Evolutionary conservation across 352 stramenopile species (phyloP).

Genomic region (Globisporangium emineosum): DNA sequence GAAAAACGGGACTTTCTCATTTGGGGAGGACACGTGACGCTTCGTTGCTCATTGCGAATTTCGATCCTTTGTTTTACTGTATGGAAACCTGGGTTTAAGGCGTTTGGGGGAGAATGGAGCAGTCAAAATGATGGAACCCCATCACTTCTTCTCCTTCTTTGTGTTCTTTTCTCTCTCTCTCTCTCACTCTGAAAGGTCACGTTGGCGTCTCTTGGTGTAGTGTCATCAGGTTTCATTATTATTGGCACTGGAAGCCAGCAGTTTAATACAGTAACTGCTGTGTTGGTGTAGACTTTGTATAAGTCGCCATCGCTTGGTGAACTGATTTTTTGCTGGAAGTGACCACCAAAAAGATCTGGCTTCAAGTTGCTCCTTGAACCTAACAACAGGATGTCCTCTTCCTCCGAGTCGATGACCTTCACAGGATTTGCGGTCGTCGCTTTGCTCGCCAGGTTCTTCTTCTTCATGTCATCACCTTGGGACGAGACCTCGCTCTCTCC

Average conservation of each 20-base stretch:
- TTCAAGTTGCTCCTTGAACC: background rate
- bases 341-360: background rate
- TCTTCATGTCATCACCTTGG: no score
- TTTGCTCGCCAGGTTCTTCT: no score
- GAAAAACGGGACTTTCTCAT: background rate
- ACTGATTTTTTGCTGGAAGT: background rate
- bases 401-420: no score
- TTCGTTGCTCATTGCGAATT: background rate
- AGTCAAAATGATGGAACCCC: background rate
- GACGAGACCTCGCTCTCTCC: no score
- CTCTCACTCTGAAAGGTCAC: background rate
- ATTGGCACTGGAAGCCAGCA: no score
- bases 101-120: background rate
- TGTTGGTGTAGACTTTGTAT: background rate
- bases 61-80: background rate
- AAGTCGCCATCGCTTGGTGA: no score
- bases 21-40: background rate
- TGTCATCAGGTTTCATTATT: background rate
- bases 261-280: no score
- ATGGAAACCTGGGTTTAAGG: background rate
- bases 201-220: background rate
- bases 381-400: no score
- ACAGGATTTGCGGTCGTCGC: no score
- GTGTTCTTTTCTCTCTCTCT: background rate
- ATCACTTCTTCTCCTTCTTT: background rate